Percentiles rank a stretch among this genome's conserved stretches.
Evolutionary conservation across 2,329 filamentous ascomycete genomes (phyloP).

Genomic region (Fusarium praegraminearum): DNA sequence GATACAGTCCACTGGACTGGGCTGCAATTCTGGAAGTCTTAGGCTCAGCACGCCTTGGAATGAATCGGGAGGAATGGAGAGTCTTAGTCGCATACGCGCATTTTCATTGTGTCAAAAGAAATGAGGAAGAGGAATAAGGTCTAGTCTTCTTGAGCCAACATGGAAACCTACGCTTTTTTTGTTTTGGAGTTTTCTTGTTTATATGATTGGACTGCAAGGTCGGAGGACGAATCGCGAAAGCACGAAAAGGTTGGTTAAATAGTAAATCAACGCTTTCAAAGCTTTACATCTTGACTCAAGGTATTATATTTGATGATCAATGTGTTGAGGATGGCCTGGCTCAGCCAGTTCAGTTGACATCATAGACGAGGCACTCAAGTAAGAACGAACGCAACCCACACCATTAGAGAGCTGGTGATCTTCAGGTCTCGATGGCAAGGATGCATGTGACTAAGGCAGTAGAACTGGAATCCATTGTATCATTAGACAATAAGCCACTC

Average conservation of each 20-base stretch:
- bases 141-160: background rate
- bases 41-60: constrained; percentile 8
- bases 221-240: constrained; percentile 6
- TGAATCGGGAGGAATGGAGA: constrained; percentile 5
- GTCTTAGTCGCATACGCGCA: constrained; percentile 18
- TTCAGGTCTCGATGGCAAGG: background rate
- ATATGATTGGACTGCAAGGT: constrained; percentile 32
- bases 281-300: background rate
- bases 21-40: constrained; percentile 8
- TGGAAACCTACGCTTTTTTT: constrained; percentile 3
- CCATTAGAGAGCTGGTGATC: background rate
- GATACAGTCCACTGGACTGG: constrained; percentile 27
- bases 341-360: background rate
- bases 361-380: background rate
- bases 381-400: background rate
- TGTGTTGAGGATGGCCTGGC: no score
- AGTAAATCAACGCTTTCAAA: constrained; percentile 19
- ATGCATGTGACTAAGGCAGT: background rate
- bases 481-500: background rate
- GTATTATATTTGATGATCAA: background rate
- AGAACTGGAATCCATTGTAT: background rate
- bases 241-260: constrained; percentile 13
- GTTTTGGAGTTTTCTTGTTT: constrained; percentile 24
- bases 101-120: constrained; percentile 43
- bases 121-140: constrained; percentile 6